Evolutionary conservation across 805 yeast species (phyloP), one percentile per base, ranked within the genome.

Genomic region (Pichia scutulata): DNA sequence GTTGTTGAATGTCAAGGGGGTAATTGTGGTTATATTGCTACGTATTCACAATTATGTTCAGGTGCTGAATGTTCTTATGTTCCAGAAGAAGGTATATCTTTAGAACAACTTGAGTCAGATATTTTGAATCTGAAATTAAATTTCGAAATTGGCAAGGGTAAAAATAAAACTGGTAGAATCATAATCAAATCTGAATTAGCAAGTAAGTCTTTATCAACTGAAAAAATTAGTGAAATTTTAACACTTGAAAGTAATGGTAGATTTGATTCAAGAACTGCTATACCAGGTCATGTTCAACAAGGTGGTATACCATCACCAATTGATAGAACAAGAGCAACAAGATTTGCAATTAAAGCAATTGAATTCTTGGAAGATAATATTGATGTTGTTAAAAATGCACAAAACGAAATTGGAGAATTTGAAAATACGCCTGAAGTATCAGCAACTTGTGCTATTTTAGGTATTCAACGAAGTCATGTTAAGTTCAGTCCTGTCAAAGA

Each of bases 1-100:
- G 87, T 86, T 36, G 86, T 86, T 53, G 95, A 86, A 62, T 85
- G 82, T 28, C 95, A 86, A 70, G 95, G 95, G 60, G 95, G 95
- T 49, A 81, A 86, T 67, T 82, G 87, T 24, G 95, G 95, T 46
- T 86, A 76, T 63, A 78, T 86, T 58, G 89, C 93, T 21, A 76
- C 87, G 2, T 76, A 74, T 58, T 78, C 83, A 14, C 84, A 84
- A 30, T 68, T 86, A 52, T 80, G 83, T 43, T 76, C 84, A 30
- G 92, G 92, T 57, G 84, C 90, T 2, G 77, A 78, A 52, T 86
- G 84, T 5, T 78, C 87, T 0, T 86, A 86, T 60, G 84, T 84
- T 25, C 95, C 93, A 33, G 95, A 86, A 62, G 79, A 80, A 57
- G 80, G 81, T 48, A 76, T 85, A 41, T 69, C 76, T 44, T 69